Base-by-base conservation (phyloP, 1,284 basidiomycete species). In the Coriolopsis trogii region DNA sequence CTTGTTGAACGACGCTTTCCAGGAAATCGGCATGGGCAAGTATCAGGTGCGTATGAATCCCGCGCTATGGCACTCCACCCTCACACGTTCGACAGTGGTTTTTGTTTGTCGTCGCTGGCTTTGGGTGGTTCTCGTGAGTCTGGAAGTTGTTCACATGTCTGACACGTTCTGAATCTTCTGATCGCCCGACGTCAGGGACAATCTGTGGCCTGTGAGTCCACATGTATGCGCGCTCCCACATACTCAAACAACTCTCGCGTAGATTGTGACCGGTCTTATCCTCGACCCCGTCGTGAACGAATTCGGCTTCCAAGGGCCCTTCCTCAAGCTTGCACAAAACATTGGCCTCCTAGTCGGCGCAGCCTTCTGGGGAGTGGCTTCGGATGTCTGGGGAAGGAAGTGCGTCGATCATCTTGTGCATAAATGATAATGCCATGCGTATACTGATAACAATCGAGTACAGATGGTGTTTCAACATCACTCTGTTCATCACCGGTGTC, bases 391-490 rank as follows among this genome's bases (percentile, higher is more conserved):
- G 83, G 82, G 82, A n/a, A 68, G 81, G 63, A 70, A 74, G 77
- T 80, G 45, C 26, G 64, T 60, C n/a, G n/a, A n/a, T n/a, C n/a
- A n/a, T n/a, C n/a, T n/a, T n/a, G n/a, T n/a, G n/a, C n/a, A n/a
- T n/a, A n/a, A n/a, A n/a, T n/a, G n/a, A n/a, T n/a, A n/a, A n/a
- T n/a, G n/a, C n/a, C n/a, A n/a, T 40, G 13, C 24, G 31, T 28
- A 20, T 25, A 2, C 21, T 7, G 50, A 41, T 29, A 37, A 52
- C 40, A 44, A 56, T n/a, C n/a, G n/a, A n/a, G n/a, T n/a, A 28
- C 43, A 83, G 82, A 54, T 81, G 82, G 73, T 82, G 84, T 2
- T 91, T 91, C 72, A 91, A 91, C 66, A 66, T 87, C 31, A 91
- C 89, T 0, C 76, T 91, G 26, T 70, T 90, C 29, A 84, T 92